Percentiles rank a stretch among this genome's conserved stretches.
phyloP scores from a whole-genome alignment of 306 rosid species.

The Sechiopsis laciniata region DNA sequence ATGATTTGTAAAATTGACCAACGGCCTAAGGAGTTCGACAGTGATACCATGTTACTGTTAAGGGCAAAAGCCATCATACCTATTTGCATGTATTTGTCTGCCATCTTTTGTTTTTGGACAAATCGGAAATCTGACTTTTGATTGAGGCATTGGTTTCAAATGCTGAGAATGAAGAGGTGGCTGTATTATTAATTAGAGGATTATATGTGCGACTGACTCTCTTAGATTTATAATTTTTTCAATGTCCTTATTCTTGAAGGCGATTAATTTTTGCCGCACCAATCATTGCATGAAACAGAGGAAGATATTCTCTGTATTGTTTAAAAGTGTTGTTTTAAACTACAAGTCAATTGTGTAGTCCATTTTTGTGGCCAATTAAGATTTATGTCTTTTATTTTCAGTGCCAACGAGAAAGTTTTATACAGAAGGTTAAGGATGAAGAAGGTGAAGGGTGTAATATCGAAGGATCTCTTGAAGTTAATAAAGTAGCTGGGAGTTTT shows the following conservation, averaged over 20 bases:
- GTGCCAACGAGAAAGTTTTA: conserved; percentile 89
- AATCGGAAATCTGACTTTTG: not conserved
- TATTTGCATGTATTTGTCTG: not conserved
- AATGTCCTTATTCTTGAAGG: not conserved
- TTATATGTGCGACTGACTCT: not conserved
- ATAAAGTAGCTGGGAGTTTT: conserved; percentile 86
- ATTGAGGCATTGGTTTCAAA: not conserved
- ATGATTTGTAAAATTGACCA: not conserved
- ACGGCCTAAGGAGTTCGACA: not conserved
- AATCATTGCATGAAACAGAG: conserved; percentile 10
- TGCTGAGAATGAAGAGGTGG: not conserved
- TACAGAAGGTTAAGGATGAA: conserved; percentile 70
- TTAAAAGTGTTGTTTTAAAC: not conserved
- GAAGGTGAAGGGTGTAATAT: conserved; percentile 95
- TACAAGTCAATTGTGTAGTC: not conserved
- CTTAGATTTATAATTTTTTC: not conserved
- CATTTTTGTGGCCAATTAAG: conserved; percentile 6
- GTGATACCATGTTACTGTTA: not conserved
- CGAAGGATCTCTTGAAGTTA: conserved; percentile 80
- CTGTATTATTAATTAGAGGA: not conserved
- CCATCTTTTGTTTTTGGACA: not conserved
- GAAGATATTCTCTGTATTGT: not conserved
- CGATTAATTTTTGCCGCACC: not conserved
- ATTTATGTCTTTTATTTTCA: conserved; percentile 31
- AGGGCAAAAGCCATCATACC: not conserved